Conservation (phyloP, 164 flowering plant species). For the Dillenia turbinata region DNA sequence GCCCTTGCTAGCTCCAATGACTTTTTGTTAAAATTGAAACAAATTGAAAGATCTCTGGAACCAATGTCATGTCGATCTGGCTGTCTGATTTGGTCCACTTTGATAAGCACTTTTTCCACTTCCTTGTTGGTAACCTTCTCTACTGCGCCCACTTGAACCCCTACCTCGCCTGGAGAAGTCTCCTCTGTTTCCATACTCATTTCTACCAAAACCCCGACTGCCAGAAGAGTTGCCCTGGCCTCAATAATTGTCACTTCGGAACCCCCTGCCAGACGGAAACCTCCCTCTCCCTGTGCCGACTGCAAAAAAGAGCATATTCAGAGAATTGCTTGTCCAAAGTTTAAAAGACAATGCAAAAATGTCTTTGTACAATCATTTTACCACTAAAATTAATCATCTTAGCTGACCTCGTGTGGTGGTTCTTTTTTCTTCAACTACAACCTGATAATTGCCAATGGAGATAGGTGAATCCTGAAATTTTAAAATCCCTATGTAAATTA, state of each 20-base stretch:
- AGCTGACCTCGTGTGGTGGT: conserved; percentile 42
- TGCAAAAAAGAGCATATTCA: conserved; percentile 21
- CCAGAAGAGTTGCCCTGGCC: conserved; percentile 53
- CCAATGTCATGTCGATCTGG: conserved; percentile 15
- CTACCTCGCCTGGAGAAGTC: conserved; percentile 52
- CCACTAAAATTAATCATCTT: background rate
- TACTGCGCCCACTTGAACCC: conserved; percentile 35
- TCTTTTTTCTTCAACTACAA: conserved; percentile 43
- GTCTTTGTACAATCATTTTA: no score
- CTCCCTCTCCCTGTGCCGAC: conserved; percentile 61
- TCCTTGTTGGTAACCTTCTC: conserved; percentile 48
- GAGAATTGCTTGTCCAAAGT: no score
- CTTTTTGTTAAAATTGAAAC: background rate
- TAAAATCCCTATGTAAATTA: background rate
- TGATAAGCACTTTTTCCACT: conserved; percentile 44
- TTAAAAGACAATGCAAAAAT: background rate
- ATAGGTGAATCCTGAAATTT: conserved; percentile 54
- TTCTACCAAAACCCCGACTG: conserved; percentile 55
- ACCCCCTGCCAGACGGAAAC: conserved; percentile 48
- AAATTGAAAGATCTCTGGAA: background rate
- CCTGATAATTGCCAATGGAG: conserved; percentile 37
- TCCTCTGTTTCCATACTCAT: conserved; percentile 51
- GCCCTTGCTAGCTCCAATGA: background rate
- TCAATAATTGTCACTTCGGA: conserved; percentile 51
- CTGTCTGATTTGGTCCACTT: conserved; percentile 22